Conservation (phyloP, 2,329 filamentous ascomycete species). For the Calonectria honghensis region DNA sequence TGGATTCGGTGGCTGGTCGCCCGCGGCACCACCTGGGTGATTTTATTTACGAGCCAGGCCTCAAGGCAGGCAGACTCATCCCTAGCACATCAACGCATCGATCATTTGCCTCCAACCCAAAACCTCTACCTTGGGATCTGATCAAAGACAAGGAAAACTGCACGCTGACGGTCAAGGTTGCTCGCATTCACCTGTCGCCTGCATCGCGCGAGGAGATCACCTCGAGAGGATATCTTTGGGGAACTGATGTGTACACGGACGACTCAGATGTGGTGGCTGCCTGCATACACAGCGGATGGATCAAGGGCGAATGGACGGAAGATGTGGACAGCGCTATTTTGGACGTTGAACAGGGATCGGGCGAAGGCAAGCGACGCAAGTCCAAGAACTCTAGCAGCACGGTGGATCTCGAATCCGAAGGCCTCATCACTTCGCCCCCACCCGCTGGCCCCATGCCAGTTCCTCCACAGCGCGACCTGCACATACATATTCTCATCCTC, state of each 20-base stretch:
- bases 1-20: slow-evolving; percentile 81
- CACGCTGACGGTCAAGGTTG: slow-evolving; percentile 91
- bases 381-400: slow-evolving; percentile 55
- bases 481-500: slow-evolving; percentile 90
- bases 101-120: slow-evolving; percentile 75
- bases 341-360: slow-evolving; percentile 66
- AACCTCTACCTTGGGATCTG: slow-evolving; percentile 83
- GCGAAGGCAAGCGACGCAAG: slow-evolving; percentile 58
- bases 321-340: slow-evolving; percentile 84
- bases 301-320: slow-evolving; percentile 90
- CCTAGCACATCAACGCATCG: slow-evolving; percentile 63
- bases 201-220: slow-evolving; percentile 89
- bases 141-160: slow-evolving; percentile 88
- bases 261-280: slow-evolving; percentile 95
- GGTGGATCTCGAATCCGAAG: slow-evolving; percentile 62
- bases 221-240: slow-evolving; percentile 87
- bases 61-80: slow-evolving; percentile 72
- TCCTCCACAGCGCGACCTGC: slow-evolving; percentile 83
- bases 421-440: slow-evolving; percentile 72
- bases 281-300: slow-evolving; percentile 94
- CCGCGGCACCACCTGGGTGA: slow-evolving; percentile 90
- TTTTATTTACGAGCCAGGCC: slow-evolving; percentile 83
- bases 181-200: slow-evolving; percentile 83
- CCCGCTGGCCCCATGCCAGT: slow-evolving; percentile 77
- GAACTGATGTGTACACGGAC: slow-evolving; percentile 95